phyloP scores from a whole-genome alignment of 2,329 filamentous ascomycete species.

The Pestalotiopsis sp. region DNA sequence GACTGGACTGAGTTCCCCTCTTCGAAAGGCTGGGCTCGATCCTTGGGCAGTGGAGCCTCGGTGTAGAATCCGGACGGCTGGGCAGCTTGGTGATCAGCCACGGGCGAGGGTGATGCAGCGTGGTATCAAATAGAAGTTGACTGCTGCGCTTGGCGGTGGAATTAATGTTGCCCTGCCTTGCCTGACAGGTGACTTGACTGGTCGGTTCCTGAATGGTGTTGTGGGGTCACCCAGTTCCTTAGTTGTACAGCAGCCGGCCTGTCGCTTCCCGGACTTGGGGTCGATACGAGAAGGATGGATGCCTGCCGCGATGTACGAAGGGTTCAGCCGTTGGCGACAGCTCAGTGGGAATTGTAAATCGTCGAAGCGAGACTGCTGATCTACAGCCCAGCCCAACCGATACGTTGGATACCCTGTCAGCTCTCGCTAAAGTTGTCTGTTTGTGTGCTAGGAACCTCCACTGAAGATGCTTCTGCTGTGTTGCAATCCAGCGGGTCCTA shows the following conservation, averaged over 20 bases:
- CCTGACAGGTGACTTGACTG: too few species aligned
- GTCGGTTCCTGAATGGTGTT: too few species aligned
- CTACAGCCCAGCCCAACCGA: neutral
- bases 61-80: neutral
- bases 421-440: conserved; percentile 9
- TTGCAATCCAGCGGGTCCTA: conserved; percentile 1
- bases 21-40: neutral
- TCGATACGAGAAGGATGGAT: neutral
- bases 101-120: neutral
- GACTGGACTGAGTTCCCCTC: neutral
- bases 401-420: neutral
- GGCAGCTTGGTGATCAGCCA: neutral
- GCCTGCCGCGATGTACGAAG: neutral
- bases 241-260: neutral
- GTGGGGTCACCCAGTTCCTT: neutral
- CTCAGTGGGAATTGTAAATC: neutral
- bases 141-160: neutral
- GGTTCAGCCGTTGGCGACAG: neutral
- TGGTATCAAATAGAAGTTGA: neutral
- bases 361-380: too few species aligned
- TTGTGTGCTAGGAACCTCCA: conserved; percentile 11
- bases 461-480: neutral
- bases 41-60: neutral
- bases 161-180: too few species aligned
- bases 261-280: neutral